phyloP scores from a whole-genome alignment of 2,329 filamentous ascomycete species.

The Curvularia lunata region DNA sequence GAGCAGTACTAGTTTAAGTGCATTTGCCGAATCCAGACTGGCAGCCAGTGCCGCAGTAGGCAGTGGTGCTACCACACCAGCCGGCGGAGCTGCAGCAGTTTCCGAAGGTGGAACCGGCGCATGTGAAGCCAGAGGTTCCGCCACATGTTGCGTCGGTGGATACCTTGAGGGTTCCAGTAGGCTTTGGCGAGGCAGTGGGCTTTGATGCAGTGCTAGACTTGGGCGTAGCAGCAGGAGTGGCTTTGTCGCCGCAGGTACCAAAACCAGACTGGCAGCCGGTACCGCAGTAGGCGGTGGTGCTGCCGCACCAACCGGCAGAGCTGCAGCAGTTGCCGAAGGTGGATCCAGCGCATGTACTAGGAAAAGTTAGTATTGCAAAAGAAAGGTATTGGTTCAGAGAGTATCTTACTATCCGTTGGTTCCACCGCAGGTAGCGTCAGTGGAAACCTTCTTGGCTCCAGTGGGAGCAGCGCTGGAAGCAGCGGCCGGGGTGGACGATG shows the following conservation, averaged over 20 bases:
- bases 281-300: constrained; percentile 35
- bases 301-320: constrained; percentile 41
- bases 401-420: constrained; percentile 38
- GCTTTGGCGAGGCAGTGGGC: constrained; percentile 11
- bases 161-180: constrained; percentile 18
- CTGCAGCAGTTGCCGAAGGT: constrained; percentile 55
- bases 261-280: constrained; percentile 40
- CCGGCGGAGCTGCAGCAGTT: constrained; percentile 54
- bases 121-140: constrained; percentile 42
- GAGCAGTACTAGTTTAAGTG: background rate
- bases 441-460: constrained; percentile 42
- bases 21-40: constrained; percentile 45
- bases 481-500: too few relatives aligned
- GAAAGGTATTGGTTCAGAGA: too few relatives aligned
- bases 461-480: constrained; percentile 22
- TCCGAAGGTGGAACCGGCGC: constrained; percentile 52
- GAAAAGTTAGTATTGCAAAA: constrained; percentile 6
- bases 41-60: constrained; percentile 43
- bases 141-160: constrained; percentile 34
- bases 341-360: constrained; percentile 50
- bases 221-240: constrained; percentile 2
- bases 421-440: constrained; percentile 53
- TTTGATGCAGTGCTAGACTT: constrained; percentile 15
- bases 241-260: constrained; percentile 32
- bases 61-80: constrained; percentile 46